phyloP scores from a whole-genome alignment of 805 yeast genomes.

The Priceomyces melissophilus region DNA sequence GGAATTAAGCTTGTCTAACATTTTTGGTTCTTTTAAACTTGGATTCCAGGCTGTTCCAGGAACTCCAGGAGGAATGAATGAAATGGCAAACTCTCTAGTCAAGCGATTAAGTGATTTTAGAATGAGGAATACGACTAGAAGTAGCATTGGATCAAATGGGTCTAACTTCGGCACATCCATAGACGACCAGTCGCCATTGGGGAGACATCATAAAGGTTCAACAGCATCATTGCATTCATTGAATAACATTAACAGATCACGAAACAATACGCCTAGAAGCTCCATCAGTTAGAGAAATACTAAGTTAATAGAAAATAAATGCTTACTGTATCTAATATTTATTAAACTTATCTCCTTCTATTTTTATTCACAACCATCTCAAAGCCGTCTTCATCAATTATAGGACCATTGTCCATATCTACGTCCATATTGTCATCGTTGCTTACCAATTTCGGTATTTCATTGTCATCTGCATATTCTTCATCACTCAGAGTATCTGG shows the following conservation, averaged over 20 bases:
- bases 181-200: conserved; percentile 30
- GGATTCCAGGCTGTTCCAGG: conserved; percentile 16
- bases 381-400: conserved; percentile 93
- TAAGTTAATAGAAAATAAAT: conserved; percentile 1
- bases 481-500: conserved; percentile 52
- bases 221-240: conserved; percentile 37
- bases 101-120: conserved; percentile 47
- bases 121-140: conserved; percentile 22
- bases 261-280: conserved; percentile 32
- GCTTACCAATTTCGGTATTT: conserved; percentile 18
- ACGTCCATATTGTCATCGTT: conserved; percentile 30
- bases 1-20: conserved; percentile 15
- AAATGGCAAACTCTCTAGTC: conserved; percentile 47
- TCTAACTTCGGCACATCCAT: conserved; percentile 19
- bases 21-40: conserved; percentile 15
- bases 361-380: conserved; percentile 72
- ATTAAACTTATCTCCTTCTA: neutral
- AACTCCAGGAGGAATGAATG: conserved; percentile 42
- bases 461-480: conserved; percentile 44
- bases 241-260: conserved; percentile 36
- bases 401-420: conserved; percentile 48
- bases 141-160: conserved; percentile 20
- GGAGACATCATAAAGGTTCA: conserved; percentile 22
- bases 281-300: conserved; percentile 23
- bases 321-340: neutral